Evolutionary conservation across 306 rosid species (phyloP), one percentile per base, ranked within the genome.

Genomic region (Fagus crenata): DNA sequence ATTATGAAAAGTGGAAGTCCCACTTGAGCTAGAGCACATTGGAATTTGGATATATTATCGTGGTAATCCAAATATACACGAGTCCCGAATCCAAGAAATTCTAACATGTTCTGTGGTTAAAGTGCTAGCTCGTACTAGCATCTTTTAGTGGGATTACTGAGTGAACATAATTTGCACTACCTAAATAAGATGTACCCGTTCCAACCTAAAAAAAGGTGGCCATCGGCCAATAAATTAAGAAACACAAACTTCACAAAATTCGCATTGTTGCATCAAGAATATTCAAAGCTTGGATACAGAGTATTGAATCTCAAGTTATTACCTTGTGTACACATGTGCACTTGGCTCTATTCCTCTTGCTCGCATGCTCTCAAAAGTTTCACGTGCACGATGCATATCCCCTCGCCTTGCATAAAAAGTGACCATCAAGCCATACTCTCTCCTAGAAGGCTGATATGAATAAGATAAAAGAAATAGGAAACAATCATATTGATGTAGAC

Each of bases 271-370:
- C 35, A 75, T 65, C 68, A 78, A 67, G 67, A 49, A 46, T 49
- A 53, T 69, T 67, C 71, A 67, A 60, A 74, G 41, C 22, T 74
- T 75, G 49, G 71, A 67, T 18, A 41, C 39, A 86, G 49, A 55
- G 72, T 31, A 67, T 65, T 53, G 42, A 53, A 32, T 77, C 39
- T 59, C 15, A 35, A 72, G 67, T 75, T 22, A 74, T 74, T 88
- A 95, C 98, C 95, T 95, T 59, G 96, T 89, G 78, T 89, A 95
- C 79, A 95, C 97, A 81, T 95, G 97, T 7, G 97, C 87, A 17
- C 90, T 83, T 55, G 98, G 97, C 83, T 95, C 98, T 51, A 92
- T 95, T 81, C 97, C 97, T 82, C 97, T 90, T 3, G 93, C 98
- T 14, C 97, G 90, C 98, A 95, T 95, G 81, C 92, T 87, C 87